Percentiles rank a stretch among this genome's conserved stretches.
These are phyloP conservation scores for Pseudodiploospora longispora DNA, from an alignment of 2,329 filamentous ascomycete genomes.

Conservation along the genomic window DNA sequence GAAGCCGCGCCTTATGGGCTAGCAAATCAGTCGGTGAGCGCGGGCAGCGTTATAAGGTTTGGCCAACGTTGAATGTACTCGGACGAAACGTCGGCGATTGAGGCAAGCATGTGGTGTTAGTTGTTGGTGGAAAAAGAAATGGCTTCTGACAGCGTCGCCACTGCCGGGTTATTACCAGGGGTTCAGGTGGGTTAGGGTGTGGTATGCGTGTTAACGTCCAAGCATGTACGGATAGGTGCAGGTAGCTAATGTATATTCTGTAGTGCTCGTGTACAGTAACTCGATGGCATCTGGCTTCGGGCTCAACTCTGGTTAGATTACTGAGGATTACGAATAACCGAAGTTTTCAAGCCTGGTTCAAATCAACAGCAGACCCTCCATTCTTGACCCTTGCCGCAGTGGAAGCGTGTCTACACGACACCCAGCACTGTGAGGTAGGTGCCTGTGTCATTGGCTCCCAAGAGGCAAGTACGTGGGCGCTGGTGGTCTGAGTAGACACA, in stretches of 20 bases:
- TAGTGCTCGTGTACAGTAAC: too few species aligned
- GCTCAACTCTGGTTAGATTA: too few species aligned
- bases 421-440: too few species aligned
- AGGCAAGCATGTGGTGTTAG: background rate
- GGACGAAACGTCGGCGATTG: background rate
- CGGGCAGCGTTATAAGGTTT: background rate
- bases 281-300: too few species aligned
- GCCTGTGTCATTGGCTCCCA: background rate
- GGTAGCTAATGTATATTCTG: too few species aligned
- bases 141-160: constrained; percentile 1
- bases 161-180: background rate
- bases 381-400: too few species aligned
- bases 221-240: too few species aligned
- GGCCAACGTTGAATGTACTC: background rate
- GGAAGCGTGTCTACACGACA: too few species aligned
- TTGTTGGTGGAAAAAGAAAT: too few species aligned
- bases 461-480: background rate
- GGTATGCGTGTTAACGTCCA: background rate
- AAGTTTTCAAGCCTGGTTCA: too few species aligned
- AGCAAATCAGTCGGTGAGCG: constrained; percentile 5
- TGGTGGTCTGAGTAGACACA: background rate
- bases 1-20: background rate
- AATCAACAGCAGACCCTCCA: too few species aligned
- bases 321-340: too few species aligned
- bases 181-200: background rate